Evolutionary conservation across 352 stramenopile species (phyloP).

Genomic region (Phytophthora parvispora): DNA sequence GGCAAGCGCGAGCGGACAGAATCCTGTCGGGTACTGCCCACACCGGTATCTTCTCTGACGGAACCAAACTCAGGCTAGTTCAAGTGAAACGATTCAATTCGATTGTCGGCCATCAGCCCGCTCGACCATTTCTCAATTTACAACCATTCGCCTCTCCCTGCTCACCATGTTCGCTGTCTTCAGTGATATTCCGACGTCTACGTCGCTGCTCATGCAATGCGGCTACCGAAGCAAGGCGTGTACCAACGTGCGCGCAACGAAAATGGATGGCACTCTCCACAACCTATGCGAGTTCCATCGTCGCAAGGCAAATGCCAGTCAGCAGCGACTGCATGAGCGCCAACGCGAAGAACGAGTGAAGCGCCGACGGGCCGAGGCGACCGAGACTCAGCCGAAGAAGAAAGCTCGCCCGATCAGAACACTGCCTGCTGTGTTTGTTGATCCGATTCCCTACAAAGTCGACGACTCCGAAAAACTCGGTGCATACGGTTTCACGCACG

Average conservation of each 20-base stretch:
- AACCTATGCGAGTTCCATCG: slow-evolving; percentile 68
- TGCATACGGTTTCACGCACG: neutral
- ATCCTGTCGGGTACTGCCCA: neutral
- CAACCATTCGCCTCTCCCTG: neutral
- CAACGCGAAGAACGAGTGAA: slow-evolving; percentile 13
- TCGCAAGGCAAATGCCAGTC: slow-evolving; percentile 59
- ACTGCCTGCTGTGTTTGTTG: neutral
- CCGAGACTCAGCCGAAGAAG: neutral
- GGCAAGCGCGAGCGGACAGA: neutral
- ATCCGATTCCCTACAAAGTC: neutral
- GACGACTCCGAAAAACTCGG: neutral
- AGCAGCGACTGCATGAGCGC: slow-evolving; percentile 52
- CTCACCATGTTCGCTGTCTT: neutral
- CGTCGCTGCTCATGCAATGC: slow-evolving; percentile 25
- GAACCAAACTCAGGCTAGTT: neutral
- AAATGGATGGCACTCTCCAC: slow-evolving; percentile 59
- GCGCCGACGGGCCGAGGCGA: neutral
- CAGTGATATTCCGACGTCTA: slow-evolving; percentile 15
- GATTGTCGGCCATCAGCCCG: neutral
- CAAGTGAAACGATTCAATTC: neutral
- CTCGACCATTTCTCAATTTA: neutral
- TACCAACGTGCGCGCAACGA: slow-evolving; percentile 46
- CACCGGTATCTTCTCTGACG: neutral
- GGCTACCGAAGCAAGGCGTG: slow-evolving; percentile 63
- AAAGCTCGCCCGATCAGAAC: neutral